These are phyloP conservation scores for Metarhizium rileyi DNA, from an alignment of 2,329 filamentous ascomycete genomes.

Conservation along the genomic window DNA sequence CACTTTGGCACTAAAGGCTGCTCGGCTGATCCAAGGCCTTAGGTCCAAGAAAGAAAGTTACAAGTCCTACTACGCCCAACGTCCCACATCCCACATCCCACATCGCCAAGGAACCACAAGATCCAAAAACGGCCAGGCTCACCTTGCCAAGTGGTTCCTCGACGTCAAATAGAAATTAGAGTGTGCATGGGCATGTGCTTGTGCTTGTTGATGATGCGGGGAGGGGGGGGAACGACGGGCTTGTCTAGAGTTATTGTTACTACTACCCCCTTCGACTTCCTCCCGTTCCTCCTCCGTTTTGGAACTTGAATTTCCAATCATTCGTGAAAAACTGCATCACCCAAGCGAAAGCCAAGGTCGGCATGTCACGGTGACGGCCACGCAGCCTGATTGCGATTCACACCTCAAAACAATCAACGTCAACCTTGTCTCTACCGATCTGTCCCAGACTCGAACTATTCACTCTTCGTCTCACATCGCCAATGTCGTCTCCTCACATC, in stretches of 20 bases:
- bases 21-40: too few species aligned
- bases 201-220: conserved; percentile 1
- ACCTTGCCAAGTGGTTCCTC: background rate
- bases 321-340: background rate
- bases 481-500: background rate
- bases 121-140: background rate
- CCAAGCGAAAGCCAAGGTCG: background rate
- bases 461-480: background rate
- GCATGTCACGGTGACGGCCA: conserved; percentile 1
- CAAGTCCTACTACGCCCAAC: too few species aligned
- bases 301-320: background rate
- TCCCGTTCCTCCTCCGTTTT: background rate
- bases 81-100: too few species aligned
- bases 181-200: conserved; percentile 1
- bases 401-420: background rate
- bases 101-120: background rate
- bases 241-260: background rate
- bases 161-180: background rate
- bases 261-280: conserved; percentile 3
- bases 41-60: too few species aligned
- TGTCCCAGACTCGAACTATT: background rate
- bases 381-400: background rate
- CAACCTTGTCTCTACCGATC: background rate
- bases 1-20: background rate
- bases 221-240: too few species aligned